A percentile compares a stretch with the other conserved stretches of the same genome.
These are phyloP conservation scores for Colletotrichum nymphaeae DNA, from an alignment of 2,329 filamentous ascomycete species.

Conservation along the genomic window DNA sequence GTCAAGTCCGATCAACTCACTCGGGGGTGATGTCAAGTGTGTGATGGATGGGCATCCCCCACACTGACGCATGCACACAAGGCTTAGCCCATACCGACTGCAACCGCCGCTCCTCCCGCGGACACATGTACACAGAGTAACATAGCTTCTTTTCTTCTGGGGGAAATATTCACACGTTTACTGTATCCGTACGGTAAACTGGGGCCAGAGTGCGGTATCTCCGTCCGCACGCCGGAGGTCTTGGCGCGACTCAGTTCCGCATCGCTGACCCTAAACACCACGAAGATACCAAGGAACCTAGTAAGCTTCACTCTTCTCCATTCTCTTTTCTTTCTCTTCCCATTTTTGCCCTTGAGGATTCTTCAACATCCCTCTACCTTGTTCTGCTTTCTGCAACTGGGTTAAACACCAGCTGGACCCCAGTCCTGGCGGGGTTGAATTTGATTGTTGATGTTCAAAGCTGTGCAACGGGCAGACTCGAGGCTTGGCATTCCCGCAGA, in stretches of 20 bases:
- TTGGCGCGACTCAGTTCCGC: slow-evolving; percentile 30
- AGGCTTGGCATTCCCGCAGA: slow-evolving; percentile 25
- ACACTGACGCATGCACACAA: slow-evolving; percentile 13
- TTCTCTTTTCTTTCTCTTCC: not conserved
- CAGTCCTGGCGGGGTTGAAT: not conserved
- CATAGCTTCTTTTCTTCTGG: not conserved
- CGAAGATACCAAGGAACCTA: slow-evolving; percentile 28
- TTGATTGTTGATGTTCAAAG: not conserved
- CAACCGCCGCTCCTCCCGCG: not conserved
- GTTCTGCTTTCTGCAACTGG: not conserved
- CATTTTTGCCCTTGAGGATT: not conserved
- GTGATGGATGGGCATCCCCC: not conserved
- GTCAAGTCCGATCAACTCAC: not conserved
- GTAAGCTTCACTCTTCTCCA: slow-evolving; percentile 32
- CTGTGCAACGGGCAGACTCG: slow-evolving; percentile 20
- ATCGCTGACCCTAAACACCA: slow-evolving; percentile 3
- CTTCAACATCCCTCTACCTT: not conserved
- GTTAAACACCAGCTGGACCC: not conserved
- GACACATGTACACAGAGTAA: not conserved
- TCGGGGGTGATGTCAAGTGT: not conserved
- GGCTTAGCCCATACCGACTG: not conserved
- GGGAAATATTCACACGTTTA: not conserved
- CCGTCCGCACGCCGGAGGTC: slow-evolving; percentile 25
- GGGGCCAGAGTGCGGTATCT: slow-evolving; percentile 7
- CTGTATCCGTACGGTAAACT: not conserved